A percentile compares a stretch with the other conserved stretches of the same genome.
These are phyloP conservation scores for Xylariaceae sp. DNA, from an alignment of 2,329 filamentous ascomycete species.

Conservation along the genomic window DNA sequence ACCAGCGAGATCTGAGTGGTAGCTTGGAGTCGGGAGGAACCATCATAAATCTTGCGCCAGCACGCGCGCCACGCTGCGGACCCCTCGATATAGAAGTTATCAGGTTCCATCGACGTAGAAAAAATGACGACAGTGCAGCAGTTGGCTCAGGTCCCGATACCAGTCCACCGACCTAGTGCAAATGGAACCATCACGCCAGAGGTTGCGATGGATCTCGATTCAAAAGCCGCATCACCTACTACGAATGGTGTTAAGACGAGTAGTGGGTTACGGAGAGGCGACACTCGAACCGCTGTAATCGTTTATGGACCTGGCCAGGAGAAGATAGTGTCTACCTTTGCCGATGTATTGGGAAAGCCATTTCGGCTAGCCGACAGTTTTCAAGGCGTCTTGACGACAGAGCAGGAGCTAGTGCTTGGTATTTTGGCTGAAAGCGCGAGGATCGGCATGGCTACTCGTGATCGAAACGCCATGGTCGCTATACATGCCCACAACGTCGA, in stretches of 20 bases:
- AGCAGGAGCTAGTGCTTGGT: constrained; percentile 72
- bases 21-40: constrained; percentile 7
- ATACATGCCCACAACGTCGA: constrained; percentile 81
- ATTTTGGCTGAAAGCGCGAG: constrained; percentile 64
- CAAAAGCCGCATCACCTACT: constrained; percentile 28
- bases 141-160: constrained; percentile 57
- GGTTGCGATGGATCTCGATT: constrained; percentile 38
- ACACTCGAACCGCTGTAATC: constrained; percentile 67
- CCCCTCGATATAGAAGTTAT: constrained; percentile 11
- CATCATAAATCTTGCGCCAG: constrained; percentile 5
- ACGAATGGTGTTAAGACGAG: constrained; percentile 51
- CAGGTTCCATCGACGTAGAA: constrained; percentile 12
- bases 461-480: constrained; percentile 66
- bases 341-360: constrained; percentile 79
- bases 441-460: constrained; percentile 62
- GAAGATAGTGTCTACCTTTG: constrained; percentile 75
- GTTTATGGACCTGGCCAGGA: constrained; percentile 76
- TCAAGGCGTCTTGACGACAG: constrained; percentile 58
- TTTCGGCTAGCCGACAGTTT: constrained; percentile 66
- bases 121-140: constrained; percentile 54
- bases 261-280: constrained; percentile 58
- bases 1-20: neutral
- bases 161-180: constrained; percentile 50
- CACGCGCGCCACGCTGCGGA: constrained; percentile 4
- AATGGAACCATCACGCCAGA: constrained; percentile 37